These are phyloP conservation scores for Euryodendron excelsum DNA, from an alignment of 148 eudicot species.

Conservation along the genomic window DNA sequence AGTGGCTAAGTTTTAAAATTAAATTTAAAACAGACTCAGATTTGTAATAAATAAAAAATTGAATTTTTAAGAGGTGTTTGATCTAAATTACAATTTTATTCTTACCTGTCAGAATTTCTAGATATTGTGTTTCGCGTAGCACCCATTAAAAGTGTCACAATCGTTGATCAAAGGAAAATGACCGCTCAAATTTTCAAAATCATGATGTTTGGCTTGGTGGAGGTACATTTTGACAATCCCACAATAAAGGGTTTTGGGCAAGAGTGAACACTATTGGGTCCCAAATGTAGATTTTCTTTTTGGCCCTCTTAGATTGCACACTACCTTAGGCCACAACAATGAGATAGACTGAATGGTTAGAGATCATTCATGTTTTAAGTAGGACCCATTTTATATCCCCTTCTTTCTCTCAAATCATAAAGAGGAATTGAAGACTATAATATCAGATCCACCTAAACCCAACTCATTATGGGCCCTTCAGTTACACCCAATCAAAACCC, in stretches of 20 bases:
- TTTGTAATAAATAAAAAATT: too few relatives aligned
- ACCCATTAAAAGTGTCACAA: background rate
- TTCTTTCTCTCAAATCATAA: background rate
- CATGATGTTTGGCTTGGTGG: background rate
- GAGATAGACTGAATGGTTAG: background rate
- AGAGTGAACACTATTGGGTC: background rate
- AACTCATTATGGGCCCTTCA: background rate
- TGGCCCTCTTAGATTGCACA: background rate
- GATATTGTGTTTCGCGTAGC: background rate
- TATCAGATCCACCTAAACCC: background rate
- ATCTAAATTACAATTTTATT: too few relatives aligned
- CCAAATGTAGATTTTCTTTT: background rate
- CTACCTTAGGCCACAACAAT: too few relatives aligned
- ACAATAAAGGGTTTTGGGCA: background rate
- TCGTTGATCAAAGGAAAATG: background rate
- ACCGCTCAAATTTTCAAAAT: background rate
- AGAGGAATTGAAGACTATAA: background rate
- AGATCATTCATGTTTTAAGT: background rate
- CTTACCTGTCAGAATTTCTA: too few relatives aligned
- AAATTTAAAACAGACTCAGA: too few relatives aligned
- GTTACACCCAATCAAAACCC: background rate
- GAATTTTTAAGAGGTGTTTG: too few relatives aligned
- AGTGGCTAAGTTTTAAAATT: too few relatives aligned
- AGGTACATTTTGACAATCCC: too few relatives aligned
- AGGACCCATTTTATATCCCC: background rate